Evolutionary conservation across 1,284 basidiomycete genomes (phyloP).

Genomic region (Coniophora puteana): DNA sequence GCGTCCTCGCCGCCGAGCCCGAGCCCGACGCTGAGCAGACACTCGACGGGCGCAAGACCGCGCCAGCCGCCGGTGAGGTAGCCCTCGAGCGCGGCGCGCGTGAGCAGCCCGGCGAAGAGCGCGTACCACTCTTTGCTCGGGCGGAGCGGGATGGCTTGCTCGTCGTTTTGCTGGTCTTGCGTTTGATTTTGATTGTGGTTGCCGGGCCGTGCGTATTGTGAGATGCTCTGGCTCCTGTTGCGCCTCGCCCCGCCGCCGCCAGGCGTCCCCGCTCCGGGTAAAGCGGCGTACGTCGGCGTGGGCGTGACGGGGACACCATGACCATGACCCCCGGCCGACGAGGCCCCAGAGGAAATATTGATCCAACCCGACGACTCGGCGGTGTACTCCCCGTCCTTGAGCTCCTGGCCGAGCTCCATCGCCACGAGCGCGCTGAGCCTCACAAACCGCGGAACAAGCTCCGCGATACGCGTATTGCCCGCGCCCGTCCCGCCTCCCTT

Average conservation of each 20-base stretch:
- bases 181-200: too few species aligned
- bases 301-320: conserved; percentile 8
- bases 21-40: conserved; percentile 69
- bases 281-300: conserved; percentile 8
- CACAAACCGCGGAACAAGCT: conserved; percentile 69
- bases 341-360: too few species aligned
- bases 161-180: conserved; percentile 32
- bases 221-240: neutral
- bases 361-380: conserved; percentile 10
- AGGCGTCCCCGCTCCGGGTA: too few species aligned
- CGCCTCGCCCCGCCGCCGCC: too few species aligned
- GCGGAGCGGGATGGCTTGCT: conserved; percentile 47
- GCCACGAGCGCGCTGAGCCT: conserved; percentile 71
- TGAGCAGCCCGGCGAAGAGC: conserved; percentile 69
- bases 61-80: conserved; percentile 79
- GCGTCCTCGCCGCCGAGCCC: too few species aligned
- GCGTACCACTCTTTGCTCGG: conserved; percentile 80
- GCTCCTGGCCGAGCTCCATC: conserved; percentile 65
- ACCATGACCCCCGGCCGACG: too few species aligned
- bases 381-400: conserved; percentile 40
- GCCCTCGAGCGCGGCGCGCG: conserved; percentile 76
- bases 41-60: conserved; percentile 65
- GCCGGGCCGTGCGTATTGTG: neutral
- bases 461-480: conserved; percentile 61
- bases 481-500: too few species aligned